Evolutionary conservation across 2,329 filamentous ascomycete genomes (phyloP).

Genomic region (Tetracladium maxilliforme): DNA sequence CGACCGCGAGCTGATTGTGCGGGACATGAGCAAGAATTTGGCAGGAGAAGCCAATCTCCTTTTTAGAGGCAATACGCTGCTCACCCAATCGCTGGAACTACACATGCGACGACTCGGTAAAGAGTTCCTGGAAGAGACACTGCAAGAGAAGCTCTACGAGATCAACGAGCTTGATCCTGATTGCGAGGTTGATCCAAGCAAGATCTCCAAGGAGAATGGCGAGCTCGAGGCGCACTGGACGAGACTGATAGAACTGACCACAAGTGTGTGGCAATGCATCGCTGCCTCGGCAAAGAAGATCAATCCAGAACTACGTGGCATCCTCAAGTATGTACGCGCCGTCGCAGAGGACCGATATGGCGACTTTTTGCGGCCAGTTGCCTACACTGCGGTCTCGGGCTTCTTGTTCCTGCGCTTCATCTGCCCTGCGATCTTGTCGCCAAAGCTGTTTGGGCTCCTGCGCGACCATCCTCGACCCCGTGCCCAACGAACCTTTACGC

Average conservation of each 20-base stretch:
- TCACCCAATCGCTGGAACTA: constrained; percentile 86
- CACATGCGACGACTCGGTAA: constrained; percentile 92
- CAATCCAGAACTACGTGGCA: constrained; percentile 66
- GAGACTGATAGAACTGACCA: constrained; percentile 60
- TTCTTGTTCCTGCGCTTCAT: constrained; percentile 93
- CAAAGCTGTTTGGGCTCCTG: constrained; percentile 80
- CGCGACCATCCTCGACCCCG: constrained; percentile 68
- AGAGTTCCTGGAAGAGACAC: constrained; percentile 77
- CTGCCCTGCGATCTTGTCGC: constrained; percentile 89
- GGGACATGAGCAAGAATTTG: constrained; percentile 65
- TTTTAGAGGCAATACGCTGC: constrained; percentile 84
- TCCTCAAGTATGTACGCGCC: constrained; percentile 81
- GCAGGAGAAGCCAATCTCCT: constrained; percentile 85
- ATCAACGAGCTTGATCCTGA: constrained; percentile 86
- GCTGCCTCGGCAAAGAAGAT: constrained; percentile 58
- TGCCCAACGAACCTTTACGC: constrained; percentile 75
- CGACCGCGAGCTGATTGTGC: constrained; percentile 57
- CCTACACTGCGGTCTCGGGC: constrained; percentile 87
- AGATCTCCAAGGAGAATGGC: constrained; percentile 40
- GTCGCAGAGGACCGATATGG: constrained; percentile 92
- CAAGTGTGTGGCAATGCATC: constrained; percentile 76
- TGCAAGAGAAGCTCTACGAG: constrained; percentile 73
- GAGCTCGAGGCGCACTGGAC: constrained; percentile 77
- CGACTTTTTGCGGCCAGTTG: constrained; percentile 76
- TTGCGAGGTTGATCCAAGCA: constrained; percentile 89